Conservation (phyloP, 2,329 filamentous ascomycete genomes). For the Aspergillus japonicus region DNA sequence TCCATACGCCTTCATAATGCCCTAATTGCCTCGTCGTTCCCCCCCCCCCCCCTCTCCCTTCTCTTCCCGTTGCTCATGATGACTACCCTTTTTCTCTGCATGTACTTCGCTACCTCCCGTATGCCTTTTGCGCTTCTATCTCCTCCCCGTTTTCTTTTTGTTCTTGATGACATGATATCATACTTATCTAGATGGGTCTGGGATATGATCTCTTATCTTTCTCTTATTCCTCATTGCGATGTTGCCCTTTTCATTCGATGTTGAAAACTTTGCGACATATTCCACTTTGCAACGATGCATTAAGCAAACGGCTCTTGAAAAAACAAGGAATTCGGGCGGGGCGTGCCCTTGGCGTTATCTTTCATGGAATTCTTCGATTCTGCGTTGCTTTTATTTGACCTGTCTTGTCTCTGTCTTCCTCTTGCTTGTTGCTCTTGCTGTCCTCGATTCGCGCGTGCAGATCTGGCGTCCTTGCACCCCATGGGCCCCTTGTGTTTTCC, state of each 20-base stretch:
- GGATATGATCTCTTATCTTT: constrained; percentile 24
- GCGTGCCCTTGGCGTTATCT: constrained; percentile 37
- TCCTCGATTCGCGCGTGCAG: constrained; percentile 10
- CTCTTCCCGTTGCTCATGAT: constrained; percentile 20
- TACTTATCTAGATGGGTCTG: constrained; percentile 26
- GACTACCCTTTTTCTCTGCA: constrained; percentile 16
- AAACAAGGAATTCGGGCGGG: constrained; percentile 31
- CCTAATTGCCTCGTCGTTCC: constrained; percentile 24
- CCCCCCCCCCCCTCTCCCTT: neutral
- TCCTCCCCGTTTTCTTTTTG: constrained; percentile 19
- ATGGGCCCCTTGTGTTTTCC: constrained; percentile 37
- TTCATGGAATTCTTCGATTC: constrained; percentile 21
- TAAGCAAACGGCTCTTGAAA: constrained; percentile 35
- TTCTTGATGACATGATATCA: constrained; percentile 36
- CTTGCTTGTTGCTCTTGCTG: constrained; percentile 15
- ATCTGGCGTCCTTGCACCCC: constrained; percentile 36
- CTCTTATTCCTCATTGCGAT: constrained; percentile 18
- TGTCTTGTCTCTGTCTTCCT: constrained; percentile 18
- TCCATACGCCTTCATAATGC: constrained; percentile 11
- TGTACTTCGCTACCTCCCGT: constrained; percentile 19
- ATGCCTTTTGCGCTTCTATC: constrained; percentile 21
- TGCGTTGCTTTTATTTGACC: constrained; percentile 21
- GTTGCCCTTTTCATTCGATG: constrained; percentile 21
- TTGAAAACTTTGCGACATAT: constrained; percentile 26
- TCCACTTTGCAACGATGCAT: constrained; percentile 33